phyloP scores from a whole-genome alignment of 2,329 filamentous ascomycete species.

The Chaetothyriales sp. region DNA sequence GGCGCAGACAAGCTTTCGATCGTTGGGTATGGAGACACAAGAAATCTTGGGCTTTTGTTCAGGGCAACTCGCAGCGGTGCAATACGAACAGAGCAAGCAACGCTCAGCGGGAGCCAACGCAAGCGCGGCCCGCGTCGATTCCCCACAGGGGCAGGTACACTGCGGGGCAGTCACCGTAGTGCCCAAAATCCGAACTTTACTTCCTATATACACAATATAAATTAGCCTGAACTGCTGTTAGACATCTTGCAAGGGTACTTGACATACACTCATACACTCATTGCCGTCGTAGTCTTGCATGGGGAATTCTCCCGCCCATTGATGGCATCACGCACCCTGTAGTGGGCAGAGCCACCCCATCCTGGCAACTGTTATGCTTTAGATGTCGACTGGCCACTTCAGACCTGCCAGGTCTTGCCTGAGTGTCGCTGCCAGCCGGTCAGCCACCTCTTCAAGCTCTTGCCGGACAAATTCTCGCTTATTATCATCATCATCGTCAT shows the following conservation, averaged over 20 bases:
- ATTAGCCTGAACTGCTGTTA: neutral
- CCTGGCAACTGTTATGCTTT: neutral
- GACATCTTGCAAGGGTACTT: neutral
- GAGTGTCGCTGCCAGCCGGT: slow-evolving; percentile 12
- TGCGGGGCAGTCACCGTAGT: neutral
- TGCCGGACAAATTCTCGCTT: slow-evolving; percentile 9
- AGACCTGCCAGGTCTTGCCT: slow-evolving; percentile 12
- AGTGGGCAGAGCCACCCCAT: neutral
- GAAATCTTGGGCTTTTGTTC: neutral
- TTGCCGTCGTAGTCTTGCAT: neutral
- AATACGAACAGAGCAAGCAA: neutral
- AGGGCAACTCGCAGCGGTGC: slow-evolving; percentile 37
- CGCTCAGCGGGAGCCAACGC: neutral
- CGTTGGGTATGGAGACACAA: neutral
- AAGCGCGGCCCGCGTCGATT: neutral
- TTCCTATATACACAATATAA: neutral
- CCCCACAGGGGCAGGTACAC: neutral
- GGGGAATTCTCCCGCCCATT: neutral
- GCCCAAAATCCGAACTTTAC: neutral
- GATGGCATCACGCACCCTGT: neutral
- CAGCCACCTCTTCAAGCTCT: slow-evolving; percentile 15
- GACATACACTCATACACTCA: neutral
- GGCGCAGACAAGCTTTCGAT: neutral
- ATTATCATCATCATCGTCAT: too few relatives aligned
- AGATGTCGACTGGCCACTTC: slow-evolving; percentile 17